phyloP scores from a whole-genome alignment of 2,329 filamentous ascomycete species.

The Trichophyton schoenleinii region DNA sequence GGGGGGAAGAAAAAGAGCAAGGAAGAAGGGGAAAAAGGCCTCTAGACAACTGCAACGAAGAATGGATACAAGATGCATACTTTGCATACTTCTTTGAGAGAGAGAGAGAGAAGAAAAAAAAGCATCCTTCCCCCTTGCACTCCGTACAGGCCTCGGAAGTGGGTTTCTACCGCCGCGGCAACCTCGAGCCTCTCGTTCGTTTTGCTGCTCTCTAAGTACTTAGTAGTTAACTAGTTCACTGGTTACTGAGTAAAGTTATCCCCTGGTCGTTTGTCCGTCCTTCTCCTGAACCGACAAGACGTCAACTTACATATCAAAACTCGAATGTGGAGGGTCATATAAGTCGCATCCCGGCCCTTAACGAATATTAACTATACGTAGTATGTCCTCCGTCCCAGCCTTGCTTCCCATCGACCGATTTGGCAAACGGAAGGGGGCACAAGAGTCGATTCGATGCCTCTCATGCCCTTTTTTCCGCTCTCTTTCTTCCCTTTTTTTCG shows the following conservation, averaged over 20 bases:
- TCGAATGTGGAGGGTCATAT: not conserved
- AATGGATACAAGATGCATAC: not conserved
- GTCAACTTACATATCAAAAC: not conserved
- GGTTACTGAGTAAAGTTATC: no score
- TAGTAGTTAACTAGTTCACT: not conserved
- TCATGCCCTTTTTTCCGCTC: not conserved
- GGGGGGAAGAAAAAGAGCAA: not conserved
- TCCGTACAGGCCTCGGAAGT: not conserved
- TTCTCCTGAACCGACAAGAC: not conserved
- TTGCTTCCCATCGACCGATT: not conserved
- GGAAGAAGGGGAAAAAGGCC: no score
- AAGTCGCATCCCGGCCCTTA: not conserved
- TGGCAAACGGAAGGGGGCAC: not conserved
- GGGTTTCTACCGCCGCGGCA: not conserved
- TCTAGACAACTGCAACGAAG: not conserved
- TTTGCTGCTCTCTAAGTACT: not conserved
- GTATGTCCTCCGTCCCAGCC: not conserved
- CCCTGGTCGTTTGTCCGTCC: not conserved
- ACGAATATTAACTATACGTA: not conserved
- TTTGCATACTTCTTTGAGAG: not conserved
- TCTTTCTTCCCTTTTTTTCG: no score
- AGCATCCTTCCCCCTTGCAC: no score
- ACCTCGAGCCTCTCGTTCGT: not conserved
- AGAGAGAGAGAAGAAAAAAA: no score
- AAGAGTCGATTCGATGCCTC: not conserved